A percentile compares a stretch with the other conserved stretches of the same genome.
Evolutionary conservation across 1,139 yeast genomes (phyloP).

Genomic region (Suhomyces ambrosiae): DNA sequence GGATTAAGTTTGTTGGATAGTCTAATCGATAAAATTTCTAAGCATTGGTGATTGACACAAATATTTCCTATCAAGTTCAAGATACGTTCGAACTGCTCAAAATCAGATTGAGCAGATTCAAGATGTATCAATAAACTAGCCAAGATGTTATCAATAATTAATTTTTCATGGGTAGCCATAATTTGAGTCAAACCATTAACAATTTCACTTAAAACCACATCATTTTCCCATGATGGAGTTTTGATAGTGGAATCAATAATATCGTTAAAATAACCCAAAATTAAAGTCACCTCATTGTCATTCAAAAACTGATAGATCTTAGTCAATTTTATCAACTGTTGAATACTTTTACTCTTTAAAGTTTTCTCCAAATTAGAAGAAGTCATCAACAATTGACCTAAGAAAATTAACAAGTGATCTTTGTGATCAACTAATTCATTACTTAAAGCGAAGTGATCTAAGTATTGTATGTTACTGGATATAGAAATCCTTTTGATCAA

Average conservation of each 20-base stretch:
- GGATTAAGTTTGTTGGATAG: conserved; percentile 44
- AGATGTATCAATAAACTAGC: conserved; percentile 56
- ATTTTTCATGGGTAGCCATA: conserved; percentile 28
- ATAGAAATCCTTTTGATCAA: conserved; percentile 18
- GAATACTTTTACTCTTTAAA: conserved; percentile 65
- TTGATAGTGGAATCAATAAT: conserved; percentile 43
- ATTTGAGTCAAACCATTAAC: conserved; percentile 57
- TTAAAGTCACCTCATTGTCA: conserved; percentile 57
- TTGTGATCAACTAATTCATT: conserved; percentile 47
- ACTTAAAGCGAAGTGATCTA: conserved; percentile 15
- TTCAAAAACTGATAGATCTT: conserved; percentile 49
- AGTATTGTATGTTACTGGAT: conserved; percentile 14
- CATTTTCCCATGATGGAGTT: conserved; percentile 36
- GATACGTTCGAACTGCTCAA: conserved; percentile 29
- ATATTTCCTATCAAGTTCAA: conserved; percentile 48
- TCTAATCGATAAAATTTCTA: conserved; percentile 54
- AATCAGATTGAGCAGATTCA: conserved; percentile 32
- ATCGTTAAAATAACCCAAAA: conserved; percentile 69
- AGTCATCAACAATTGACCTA: conserved; percentile 68
- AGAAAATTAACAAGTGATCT: conserved; percentile 64
- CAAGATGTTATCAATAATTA: conserved; percentile 60
- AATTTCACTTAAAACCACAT: conserved; percentile 36
- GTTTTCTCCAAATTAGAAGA: conserved; percentile 69
- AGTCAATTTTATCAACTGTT: conserved; percentile 60
- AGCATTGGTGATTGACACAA: conserved; percentile 47